phyloP scores from a whole-genome alignment of 345 rosid genomes.

The Dipteronia dyeriana region DNA sequence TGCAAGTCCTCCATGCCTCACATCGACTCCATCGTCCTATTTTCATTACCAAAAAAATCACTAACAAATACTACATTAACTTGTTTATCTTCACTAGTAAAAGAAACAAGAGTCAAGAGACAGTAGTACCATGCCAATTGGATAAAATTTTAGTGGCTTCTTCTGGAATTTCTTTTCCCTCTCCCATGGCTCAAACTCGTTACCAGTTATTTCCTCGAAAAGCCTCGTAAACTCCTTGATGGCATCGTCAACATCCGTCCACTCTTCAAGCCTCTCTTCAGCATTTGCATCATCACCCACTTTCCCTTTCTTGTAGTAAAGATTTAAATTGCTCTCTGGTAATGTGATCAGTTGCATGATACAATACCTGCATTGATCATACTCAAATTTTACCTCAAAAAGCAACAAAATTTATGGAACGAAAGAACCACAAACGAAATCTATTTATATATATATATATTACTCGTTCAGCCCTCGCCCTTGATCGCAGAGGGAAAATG shows the following conservation, averaged over 20 bases:
- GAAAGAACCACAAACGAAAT: background rate
- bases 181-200: constrained; percentile 86
- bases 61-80: too few relatives aligned
- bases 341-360: constrained; percentile 66
- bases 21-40: constrained; percentile 76
- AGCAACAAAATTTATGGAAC: background rate
- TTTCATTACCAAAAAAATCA: background rate
- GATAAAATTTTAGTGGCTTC: constrained; percentile 58
- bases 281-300: constrained; percentile 62
- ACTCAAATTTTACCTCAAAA: background rate
- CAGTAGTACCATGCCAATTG: constrained; percentile 68
- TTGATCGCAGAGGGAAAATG: constrained; percentile 65
- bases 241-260: constrained; percentile 57
- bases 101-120: background rate
- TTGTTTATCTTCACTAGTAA: background rate
- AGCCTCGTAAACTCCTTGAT: constrained; percentile 64
- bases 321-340: constrained; percentile 52
- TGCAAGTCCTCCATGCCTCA: constrained; percentile 72
- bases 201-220: constrained; percentile 74
- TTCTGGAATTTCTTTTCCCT: constrained; percentile 74
- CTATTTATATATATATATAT: background rate
- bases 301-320: constrained; percentile 76
- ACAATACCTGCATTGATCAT: constrained; percentile 49
- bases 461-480: constrained; percentile 70
- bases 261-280: constrained; percentile 72